These are phyloP conservation scores for Globisporangium ultimum DNA, from an alignment of 352 stramenopile species.

Conservation along the genomic window DNA sequence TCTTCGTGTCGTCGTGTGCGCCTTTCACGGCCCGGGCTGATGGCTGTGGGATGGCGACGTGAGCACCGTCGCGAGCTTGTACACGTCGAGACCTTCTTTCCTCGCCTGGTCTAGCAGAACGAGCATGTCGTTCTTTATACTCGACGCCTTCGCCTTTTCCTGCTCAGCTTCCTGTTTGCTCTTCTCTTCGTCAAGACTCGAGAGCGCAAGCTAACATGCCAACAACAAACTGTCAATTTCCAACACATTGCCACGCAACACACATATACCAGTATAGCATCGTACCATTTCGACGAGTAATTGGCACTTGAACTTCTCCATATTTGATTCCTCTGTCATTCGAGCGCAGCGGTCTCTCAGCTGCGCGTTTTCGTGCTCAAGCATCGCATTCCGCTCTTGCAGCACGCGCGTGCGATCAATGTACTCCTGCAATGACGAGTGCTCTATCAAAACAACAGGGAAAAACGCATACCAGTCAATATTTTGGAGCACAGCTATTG, in stretches of 20 bases:
- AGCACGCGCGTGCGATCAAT: slow-evolving; percentile 30
- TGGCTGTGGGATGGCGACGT: slow-evolving; percentile 3
- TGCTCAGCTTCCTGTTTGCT: slow-evolving; percentile 55
- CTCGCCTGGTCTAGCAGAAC: slow-evolving; percentile 66
- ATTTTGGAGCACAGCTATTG: neutral
- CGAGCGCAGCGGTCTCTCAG: slow-evolving; percentile 55
- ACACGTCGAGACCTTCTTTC: slow-evolving; percentile 64
- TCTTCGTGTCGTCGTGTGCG: too few relatives aligned
- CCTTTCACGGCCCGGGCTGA: neutral
- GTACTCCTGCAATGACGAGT: slow-evolving; percentile 46
- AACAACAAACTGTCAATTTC: neutral
- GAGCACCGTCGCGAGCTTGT: slow-evolving; percentile 41
- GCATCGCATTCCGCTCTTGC: slow-evolving; percentile 33
- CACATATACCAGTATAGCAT: neutral
- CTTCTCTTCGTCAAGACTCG: slow-evolving; percentile 79
- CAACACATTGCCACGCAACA: neutral
- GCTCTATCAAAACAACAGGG: slow-evolving; percentile 28
- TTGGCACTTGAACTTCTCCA: slow-evolving; percentile 88
- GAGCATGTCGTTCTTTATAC: slow-evolving; percentile 62
- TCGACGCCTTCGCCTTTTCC: slow-evolving; percentile 53
- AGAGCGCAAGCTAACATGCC: slow-evolving; percentile 54
- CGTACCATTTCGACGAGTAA: slow-evolving; percentile 83
- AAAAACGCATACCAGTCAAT: neutral
- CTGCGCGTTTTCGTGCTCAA: slow-evolving; percentile 62
- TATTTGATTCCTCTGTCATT: slow-evolving; percentile 77